A percentile compares a stretch with the other conserved stretches of the same genome.
Evolutionary conservation across 805 yeast species (phyloP).

Genomic region (Saccharomycopsis fodiens): DNA sequence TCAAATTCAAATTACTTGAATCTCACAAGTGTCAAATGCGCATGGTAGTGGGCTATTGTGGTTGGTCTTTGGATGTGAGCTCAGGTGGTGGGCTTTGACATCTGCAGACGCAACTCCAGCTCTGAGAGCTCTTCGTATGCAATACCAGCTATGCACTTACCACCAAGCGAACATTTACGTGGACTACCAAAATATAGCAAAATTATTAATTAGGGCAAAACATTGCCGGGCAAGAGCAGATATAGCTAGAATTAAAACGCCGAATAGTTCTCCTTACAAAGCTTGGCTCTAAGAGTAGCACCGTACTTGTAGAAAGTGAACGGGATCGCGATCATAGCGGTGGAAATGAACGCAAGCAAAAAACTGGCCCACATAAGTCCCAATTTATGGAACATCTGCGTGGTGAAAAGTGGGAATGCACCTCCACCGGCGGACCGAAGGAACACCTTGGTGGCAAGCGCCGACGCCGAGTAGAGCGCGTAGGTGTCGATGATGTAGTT

Average conservation of each 20-base stretch:
- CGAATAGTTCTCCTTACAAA: constrained; percentile 62
- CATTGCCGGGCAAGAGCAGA: too few species aligned
- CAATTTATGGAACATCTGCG: constrained; percentile 67
- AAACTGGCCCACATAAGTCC: constrained; percentile 80
- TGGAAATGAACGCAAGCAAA: constrained; percentile 67
- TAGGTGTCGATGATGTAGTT: constrained; percentile 89
- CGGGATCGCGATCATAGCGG: constrained; percentile 71
- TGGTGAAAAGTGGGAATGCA: constrained; percentile 75
- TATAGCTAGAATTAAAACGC: constrained; percentile 17
- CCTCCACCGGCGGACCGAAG: constrained; percentile 81
- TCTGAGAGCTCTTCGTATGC: too few species aligned
- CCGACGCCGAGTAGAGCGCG: constrained; percentile 72
- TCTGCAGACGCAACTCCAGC: too few species aligned
- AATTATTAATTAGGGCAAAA: too few species aligned
- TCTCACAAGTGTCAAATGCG: too few species aligned
- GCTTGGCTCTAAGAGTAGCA: constrained; percentile 47
- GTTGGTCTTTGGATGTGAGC: too few species aligned
- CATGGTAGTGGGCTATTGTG: too few species aligned
- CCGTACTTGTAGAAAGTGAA: constrained; percentile 67
- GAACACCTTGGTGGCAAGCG: constrained; percentile 75
- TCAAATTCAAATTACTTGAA: too few species aligned
- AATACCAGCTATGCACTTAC: too few species aligned
- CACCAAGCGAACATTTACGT: too few species aligned
- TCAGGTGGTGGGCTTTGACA: too few species aligned
- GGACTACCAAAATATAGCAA: too few species aligned